phyloP scores from a whole-genome alignment of 345 rosid species.

The Noccaea bulbosa region DNA sequence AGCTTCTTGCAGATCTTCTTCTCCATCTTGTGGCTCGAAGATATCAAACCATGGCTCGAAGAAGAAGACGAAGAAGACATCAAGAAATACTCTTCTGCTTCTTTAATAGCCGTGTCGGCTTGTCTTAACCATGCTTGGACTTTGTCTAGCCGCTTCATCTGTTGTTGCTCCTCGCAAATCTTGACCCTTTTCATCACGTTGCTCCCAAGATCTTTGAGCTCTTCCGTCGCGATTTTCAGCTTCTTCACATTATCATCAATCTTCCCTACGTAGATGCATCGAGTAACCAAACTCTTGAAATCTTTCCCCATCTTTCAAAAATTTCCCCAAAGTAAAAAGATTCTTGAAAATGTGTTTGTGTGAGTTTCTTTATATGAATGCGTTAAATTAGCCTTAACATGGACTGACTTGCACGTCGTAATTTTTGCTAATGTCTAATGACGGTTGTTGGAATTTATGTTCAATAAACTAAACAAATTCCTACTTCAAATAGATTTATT shows the following conservation, averaged over 20 bases:
- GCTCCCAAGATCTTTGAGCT: constrained; percentile 40
- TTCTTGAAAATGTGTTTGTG: constrained; percentile 25
- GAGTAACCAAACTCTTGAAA: constrained; percentile 41
- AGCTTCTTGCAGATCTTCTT: constrained; percentile 39
- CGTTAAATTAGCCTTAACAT: constrained; percentile 6
- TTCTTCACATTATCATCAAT: constrained; percentile 32
- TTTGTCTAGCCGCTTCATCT: constrained; percentile 39
- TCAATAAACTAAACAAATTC: not conserved
- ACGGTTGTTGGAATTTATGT: constrained; percentile 30
- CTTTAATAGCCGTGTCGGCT: constrained; percentile 32
- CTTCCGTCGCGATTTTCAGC: constrained; percentile 41
- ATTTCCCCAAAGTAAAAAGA: not conserved
- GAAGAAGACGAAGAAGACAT: constrained; percentile 38
- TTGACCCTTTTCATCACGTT: constrained; percentile 39
- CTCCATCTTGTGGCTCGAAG: constrained; percentile 39
- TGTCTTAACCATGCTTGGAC: constrained; percentile 47
- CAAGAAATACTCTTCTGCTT: constrained; percentile 40
- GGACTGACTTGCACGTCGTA: constrained; percentile 41
- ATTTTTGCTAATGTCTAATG: constrained; percentile 6
- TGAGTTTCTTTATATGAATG: not conserved
- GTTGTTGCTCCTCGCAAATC: constrained; percentile 41
- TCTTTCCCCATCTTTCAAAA: constrained; percentile 38
- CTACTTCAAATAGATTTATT: constrained; percentile 2
- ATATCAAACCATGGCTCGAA: constrained; percentile 37
- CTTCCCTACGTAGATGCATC: constrained; percentile 44